Evolutionary conservation across 1,284 basidiomycete genomes (phyloP).

Genomic region (Irpex sp.): DNA sequence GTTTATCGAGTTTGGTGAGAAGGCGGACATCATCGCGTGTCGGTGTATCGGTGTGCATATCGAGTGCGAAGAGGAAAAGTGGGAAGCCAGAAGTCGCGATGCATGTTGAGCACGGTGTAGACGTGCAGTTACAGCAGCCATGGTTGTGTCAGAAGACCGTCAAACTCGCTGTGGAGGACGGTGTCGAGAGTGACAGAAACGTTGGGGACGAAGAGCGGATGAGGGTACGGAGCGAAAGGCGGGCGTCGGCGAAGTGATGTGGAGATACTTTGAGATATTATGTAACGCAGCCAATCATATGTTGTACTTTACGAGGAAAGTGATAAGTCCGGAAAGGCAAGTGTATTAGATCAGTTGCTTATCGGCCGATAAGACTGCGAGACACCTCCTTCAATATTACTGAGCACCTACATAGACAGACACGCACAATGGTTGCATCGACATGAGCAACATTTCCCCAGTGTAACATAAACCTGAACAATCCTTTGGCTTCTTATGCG

Average conservation of each 20-base stretch:
- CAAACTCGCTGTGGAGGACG: neutral
- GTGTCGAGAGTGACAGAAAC: neutral
- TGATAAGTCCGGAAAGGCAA: neutral
- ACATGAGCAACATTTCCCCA: too few relatives aligned
- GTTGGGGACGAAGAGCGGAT: neutral
- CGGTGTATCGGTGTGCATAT: slow-evolving; percentile 29
- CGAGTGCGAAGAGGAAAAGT: slow-evolving; percentile 14
- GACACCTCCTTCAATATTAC: neutral
- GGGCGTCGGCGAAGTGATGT: neutral
- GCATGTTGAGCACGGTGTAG: slow-evolving; percentile 9
- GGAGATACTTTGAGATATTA: neutral
- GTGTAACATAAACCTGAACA: neutral
- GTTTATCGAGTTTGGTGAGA: slow-evolving; percentile 26
- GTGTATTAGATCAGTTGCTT: neutral
- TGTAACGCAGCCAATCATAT: neutral
- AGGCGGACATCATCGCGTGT: slow-evolving; percentile 61
- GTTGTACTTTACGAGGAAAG: neutral
- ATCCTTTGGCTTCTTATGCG: neutral
- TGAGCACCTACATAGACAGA: too few relatives aligned
- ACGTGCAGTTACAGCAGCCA: slow-evolving; percentile 6
- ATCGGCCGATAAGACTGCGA: neutral
- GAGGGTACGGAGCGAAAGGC: neutral
- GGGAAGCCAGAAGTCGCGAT: slow-evolving; percentile 10
- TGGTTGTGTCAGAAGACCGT: slow-evolving; percentile 1
- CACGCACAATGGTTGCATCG: too few relatives aligned